These are phyloP conservation scores for Penicillium desertorum DNA, from an alignment of 495 filamentous ascomycete genomes.

Conservation along the genomic window DNA sequence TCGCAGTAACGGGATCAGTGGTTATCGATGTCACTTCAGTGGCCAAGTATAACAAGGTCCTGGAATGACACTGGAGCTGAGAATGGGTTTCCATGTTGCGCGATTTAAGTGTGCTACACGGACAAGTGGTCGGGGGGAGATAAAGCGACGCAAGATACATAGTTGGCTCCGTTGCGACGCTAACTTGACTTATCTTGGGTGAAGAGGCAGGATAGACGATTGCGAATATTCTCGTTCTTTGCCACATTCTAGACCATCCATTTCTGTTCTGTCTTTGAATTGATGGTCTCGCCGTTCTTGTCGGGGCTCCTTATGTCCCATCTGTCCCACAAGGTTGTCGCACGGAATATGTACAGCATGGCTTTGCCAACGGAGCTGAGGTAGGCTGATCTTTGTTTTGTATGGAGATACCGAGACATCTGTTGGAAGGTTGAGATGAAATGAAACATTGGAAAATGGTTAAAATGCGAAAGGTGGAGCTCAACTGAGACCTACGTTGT, in stretches of 20 bases:
- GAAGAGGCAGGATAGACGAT: not conserved
- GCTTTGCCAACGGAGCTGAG: not conserved
- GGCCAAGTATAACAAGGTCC: not conserved
- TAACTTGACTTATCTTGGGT: not conserved
- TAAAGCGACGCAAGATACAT: not conserved
- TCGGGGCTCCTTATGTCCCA: conserved; percentile 13
- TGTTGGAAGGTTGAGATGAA: not conserved
- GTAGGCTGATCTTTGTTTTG: not conserved
- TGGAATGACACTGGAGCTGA: conserved; percentile 4
- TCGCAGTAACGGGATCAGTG: not conserved
- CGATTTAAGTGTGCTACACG: conserved; percentile 11
- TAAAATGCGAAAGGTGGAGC: not conserved
- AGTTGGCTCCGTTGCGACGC: conserved; percentile 3
- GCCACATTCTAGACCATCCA: not conserved
- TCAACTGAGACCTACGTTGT: conserved; percentile 5
- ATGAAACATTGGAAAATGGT: not conserved
- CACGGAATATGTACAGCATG: conserved; percentile 11
- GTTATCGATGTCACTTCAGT: not conserved
- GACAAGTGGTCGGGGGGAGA: not conserved
- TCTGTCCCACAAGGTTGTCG: conserved; percentile 15
- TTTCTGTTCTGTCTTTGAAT: not conserved
- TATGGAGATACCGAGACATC: conserved; percentile 3
- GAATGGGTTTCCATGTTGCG: conserved; percentile 7
- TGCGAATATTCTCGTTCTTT: not conserved
- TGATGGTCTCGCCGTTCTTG: not conserved